These are phyloP conservation scores for Trapa bicornis DNA, from an alignment of 345 rosid genomes.

Conservation along the genomic window DNA sequence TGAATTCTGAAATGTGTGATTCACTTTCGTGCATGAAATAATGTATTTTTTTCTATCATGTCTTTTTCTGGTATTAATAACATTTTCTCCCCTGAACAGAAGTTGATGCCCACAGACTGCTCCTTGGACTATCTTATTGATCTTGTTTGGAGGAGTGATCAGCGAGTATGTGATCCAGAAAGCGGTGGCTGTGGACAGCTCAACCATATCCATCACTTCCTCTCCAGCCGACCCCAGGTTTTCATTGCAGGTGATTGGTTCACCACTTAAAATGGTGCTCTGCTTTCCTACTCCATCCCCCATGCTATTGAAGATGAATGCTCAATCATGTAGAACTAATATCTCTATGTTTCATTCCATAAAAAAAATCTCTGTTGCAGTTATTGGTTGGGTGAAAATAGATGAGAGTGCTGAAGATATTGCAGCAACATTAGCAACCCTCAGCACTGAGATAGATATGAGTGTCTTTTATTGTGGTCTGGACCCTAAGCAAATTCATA, in stretches of 20 bases:
- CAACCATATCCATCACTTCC: slow-evolving; percentile 67
- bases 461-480: slow-evolving; percentile 69
- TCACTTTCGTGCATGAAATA: neutral
- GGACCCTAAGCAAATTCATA: slow-evolving; percentile 48
- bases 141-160: slow-evolving; percentile 80
- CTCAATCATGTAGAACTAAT: too few species aligned
- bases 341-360: too few species aligned
- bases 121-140: slow-evolving; percentile 67
- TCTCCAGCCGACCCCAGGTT: slow-evolving; percentile 59
- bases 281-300: too few species aligned
- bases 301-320: too few species aligned
- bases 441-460: slow-evolving; percentile 71
- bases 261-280: slow-evolving; percentile 1
- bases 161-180: slow-evolving; percentile 74
- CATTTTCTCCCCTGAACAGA: slow-evolving; percentile 12
- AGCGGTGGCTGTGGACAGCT: slow-evolving; percentile 77
- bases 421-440: slow-evolving; percentile 66
- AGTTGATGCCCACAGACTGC: slow-evolving; percentile 61
- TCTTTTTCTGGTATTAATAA: neutral
- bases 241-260: slow-evolving; percentile 55
- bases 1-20: too few species aligned
- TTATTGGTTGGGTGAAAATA: slow-evolving; percentile 93
- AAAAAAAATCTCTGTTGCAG: slow-evolving; percentile 23
- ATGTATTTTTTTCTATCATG: neutral
- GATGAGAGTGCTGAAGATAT: slow-evolving; percentile 76